Conservation (phyloP, 1,284 basidiomycete genomes). For the Malassezia sp. region DNA sequence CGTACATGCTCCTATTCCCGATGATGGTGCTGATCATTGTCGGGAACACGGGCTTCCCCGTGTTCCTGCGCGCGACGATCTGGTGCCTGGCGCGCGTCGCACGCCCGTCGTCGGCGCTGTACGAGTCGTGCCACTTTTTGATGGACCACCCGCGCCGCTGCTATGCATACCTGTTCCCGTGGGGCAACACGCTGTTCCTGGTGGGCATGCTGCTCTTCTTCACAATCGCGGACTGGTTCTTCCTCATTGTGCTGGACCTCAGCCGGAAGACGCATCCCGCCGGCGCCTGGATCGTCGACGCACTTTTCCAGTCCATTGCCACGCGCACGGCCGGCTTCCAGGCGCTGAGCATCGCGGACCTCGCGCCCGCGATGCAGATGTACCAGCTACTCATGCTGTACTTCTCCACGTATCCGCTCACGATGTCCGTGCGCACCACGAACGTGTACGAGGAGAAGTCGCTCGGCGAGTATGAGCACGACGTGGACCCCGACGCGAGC, state of each 20-base stretch:
- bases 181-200: constrained; percentile 81
- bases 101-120: constrained; percentile 54
- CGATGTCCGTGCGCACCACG: constrained; percentile 75
- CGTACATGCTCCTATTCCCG: constrained; percentile 65
- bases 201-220: constrained; percentile 60
- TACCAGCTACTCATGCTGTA: constrained; percentile 63
- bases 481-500: constrained; percentile 6
- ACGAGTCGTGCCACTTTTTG: constrained; percentile 78
- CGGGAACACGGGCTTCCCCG: constrained; percentile 68
- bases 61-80: constrained; percentile 45
- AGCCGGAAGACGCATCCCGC: constrained; percentile 51
- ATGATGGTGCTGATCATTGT: constrained; percentile 62
- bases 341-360: constrained; percentile 58
- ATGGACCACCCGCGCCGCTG: constrained; percentile 89
- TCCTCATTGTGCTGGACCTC: constrained; percentile 69
- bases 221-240: constrained; percentile 63
- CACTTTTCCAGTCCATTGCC: constrained; percentile 51
- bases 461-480: constrained; percentile 33
- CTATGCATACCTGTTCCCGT: constrained; percentile 88
- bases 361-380: constrained; percentile 74
- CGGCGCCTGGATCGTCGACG: constrained; percentile 51
- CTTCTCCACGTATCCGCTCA: constrained; percentile 50
- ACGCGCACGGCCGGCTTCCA: constrained; percentile 80
- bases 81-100: constrained; percentile 64
- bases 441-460: constrained; percentile 85